These are phyloP conservation scores for Ogataea pignaliae DNA, from an alignment of 805 yeast genomes.

Conservation along the genomic window DNA sequence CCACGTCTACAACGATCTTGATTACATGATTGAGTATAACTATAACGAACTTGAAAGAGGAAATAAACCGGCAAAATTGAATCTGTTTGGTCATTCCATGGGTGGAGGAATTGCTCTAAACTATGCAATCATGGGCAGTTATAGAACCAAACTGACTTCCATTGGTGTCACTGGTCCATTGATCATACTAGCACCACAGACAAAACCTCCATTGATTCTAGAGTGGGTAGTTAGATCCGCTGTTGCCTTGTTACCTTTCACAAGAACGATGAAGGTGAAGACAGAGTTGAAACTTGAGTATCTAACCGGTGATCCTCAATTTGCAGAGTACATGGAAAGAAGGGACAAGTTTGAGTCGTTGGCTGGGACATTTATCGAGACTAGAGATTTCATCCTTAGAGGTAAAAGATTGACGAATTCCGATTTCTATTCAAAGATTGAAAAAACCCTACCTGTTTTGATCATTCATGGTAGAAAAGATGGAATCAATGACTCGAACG, in stretches of 20 bases:
- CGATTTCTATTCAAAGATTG: slow-evolving; percentile 33
- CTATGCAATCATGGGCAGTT: slow-evolving; percentile 54
- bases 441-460: slow-evolving; percentile 42
- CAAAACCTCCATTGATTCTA: slow-evolving; percentile 47
- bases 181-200: slow-evolving; percentile 50
- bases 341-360: slow-evolving; percentile 41
- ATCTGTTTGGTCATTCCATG: slow-evolving; percentile 70
- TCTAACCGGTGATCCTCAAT: slow-evolving; percentile 45
- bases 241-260: slow-evolving; percentile 40
- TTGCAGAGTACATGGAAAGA: slow-evolving; percentile 40
- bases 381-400: slow-evolving; percentile 56
- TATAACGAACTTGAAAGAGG: slow-evolving; percentile 30
- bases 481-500: slow-evolving; percentile 50
- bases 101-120: slow-evolving; percentile 72
- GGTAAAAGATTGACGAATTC: slow-evolving; percentile 49
- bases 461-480: slow-evolving; percentile 65
- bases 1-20: slow-evolving; percentile 55
- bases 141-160: slow-evolving; percentile 41
- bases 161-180: slow-evolving; percentile 57
- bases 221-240: slow-evolving; percentile 38
- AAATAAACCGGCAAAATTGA: slow-evolving; percentile 35
- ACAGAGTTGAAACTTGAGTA: slow-evolving; percentile 53
- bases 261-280: slow-evolving; percentile 38
- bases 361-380: slow-evolving; percentile 50
- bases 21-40: slow-evolving; percentile 47